Base-by-base conservation (phyloP, 2,329 filamentous ascomycete species). In the Dactylellina drechsleri region DNA sequence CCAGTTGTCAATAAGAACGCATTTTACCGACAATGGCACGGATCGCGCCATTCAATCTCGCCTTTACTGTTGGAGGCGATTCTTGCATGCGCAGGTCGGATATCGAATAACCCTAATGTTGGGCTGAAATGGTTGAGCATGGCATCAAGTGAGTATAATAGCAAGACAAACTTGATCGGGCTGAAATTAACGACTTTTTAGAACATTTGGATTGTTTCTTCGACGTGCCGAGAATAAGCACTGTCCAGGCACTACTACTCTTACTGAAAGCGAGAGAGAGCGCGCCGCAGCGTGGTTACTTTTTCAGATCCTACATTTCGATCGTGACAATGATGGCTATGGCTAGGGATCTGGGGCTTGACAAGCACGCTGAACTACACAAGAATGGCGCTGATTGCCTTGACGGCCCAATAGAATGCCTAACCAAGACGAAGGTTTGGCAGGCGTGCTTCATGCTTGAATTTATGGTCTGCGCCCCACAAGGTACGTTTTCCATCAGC, bases 241-340 rank as follows among this genome's bases (percentile, higher is more conserved):
- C 95, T 0, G 89, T 98, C 8, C 94, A 98, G 82, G 94, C 93
- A 2, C 85, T 97, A 76, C 83, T 97, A 52, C 89, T 98, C 52
- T 86, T 97, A 16, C 84, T 97, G 50, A 98, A 98, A 82, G 95
- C 94, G 0, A 88, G 93, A 77, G 94, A 98, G 82, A 91, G 92
- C n/a, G 89, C 91, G 7, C 93, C 94, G 0, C 96, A 96, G 80
- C 89, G 92, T 74, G 95, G 95, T 0, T 98, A 98, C 81, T 98
- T 95, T 82, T 98, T 95, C 82, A 90, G 94, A 43, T 98, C 95
- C 0, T 98, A 95, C 94, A 96, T 97, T 88, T 92, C 91, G 4
- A 89, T 96, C 18, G 94, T 97, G 62, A 92, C 93, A 75, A 92
- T 94, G 77, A 90, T 96, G 6, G 90, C 93, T 54, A 97, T 98